Evolutionary conservation across 2,329 filamentous ascomycete genomes (phyloP), one percentile per base, ranked within the genome.

Genomic region (Nakataea oryzae): DNA sequence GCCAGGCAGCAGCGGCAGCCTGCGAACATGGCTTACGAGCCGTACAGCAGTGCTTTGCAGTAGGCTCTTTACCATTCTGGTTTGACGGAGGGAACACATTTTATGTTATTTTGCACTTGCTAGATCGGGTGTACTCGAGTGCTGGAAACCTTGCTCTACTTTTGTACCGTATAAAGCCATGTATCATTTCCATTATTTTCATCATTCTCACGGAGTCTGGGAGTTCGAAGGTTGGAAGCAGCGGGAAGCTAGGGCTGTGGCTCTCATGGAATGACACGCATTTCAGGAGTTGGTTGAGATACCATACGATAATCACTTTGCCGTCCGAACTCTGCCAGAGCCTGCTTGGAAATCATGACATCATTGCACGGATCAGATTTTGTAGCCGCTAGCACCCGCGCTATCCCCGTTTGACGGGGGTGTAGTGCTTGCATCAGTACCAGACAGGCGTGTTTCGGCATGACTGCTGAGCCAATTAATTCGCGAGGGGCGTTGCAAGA

Each of bases 11-110:
- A 27, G 58, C 32, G 58, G 21, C 28, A 5, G 21, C 24, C 21
- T 4, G 26, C 30, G 11, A 29, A 41, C 34, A 62, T 21, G 32
- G 61, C 61, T 5, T 62, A 62, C 27, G 61, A 62, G 41, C 61
- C 61, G 27, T 62, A 62, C 26, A 57, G 34, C 21, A 62, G 14
- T 21, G 60, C 60, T 30, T 12, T 41, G 21, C 30, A 32, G 56
- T 56, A 56, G 21, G 3, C 14, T 50, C 2, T 9, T n/a, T 50
- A 7, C 14, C n/a, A n/a, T 32, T 32, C n/a, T n/a, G n/a, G 41
- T 3, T n/a, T n/a, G 41, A n/a, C 17, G 14, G 2, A 17, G 11
- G 17, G 3, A 21, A 8, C 17, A 32, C 21, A 21, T 50, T 6
- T 12, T n/a, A 8, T 6, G 3, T 7, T n/a, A n/a, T 50, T 9